Evolutionary conservation across 164 flowering plant species (phyloP), one percentile per base, ranked within the genome.

Genomic region (Liriodendron chinense): DNA sequence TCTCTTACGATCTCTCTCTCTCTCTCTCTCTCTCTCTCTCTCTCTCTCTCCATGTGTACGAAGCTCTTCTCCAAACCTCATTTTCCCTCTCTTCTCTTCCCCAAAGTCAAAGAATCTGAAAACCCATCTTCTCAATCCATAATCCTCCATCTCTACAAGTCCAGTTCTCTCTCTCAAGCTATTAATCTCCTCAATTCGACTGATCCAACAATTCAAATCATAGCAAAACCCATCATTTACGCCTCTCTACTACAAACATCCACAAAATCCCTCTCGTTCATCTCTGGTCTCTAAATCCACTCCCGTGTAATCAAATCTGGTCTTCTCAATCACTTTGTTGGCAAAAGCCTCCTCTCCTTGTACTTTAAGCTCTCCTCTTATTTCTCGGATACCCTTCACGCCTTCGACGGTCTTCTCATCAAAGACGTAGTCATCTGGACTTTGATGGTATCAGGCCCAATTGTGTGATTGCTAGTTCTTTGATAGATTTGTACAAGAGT

Each of bases 401-500:
- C 72, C n/a, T 72, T 77, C 64, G 75, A 77, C 53, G 34, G 28
- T 56, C 49, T 77, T 9, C 47, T 28, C n/a, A 9, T 34, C 21
- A 77, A 53, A 67, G 79, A 77, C 34, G 75, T 76, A 5, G 24
- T 77, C 26, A 65, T 75, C 10, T 77, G 79, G 79, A 77, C 79
- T 14, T 77, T 75, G 3, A 72, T 77, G 75, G 25, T 77, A 1
- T 77, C 75, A 6, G 71, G 75, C 74, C 75, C 9, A 88, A 91
- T 84, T 34, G 61, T 61, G 94, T 90, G 22, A 86, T 94, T 75
- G 71, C 78, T 1, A 86, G 95, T 72, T 80, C 95, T 9, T 80
- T 93, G 81, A 85, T 92, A 21, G 94, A 89, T 75, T 83, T 93
- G 92, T 93, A 93, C 78, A 98, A 98, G n/a, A 85, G 82, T 80